Evolutionary conservation across 2,329 filamentous ascomycete genomes (phyloP), one percentile per base, ranked within the genome.

Genomic region (Geoglossum cookeanum): DNA sequence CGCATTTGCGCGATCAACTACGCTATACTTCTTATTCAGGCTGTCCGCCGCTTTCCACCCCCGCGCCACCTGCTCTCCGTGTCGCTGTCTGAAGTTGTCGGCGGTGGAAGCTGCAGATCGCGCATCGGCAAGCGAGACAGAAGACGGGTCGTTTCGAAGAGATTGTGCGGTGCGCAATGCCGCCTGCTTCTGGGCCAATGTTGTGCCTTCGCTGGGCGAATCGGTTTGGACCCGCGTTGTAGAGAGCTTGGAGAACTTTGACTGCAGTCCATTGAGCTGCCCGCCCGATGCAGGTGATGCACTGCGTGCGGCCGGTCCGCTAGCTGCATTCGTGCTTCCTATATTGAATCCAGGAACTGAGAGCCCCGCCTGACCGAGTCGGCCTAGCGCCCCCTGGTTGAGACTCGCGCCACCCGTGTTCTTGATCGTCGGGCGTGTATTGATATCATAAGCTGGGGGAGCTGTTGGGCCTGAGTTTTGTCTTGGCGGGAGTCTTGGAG

Each of bases 281-380:
- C 48, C 37, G 45, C 15, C 22, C 35, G 55, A 22, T 17, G 44
- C 17, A 15, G 59, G 58, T 48, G 60, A 44, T 11, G 62, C 58
- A 8, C 61, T 52, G 52, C 39, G 27, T 55, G 58, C 37, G 57
- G 56, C 51, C 58, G 56, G 60, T 55, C 51, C 63, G 63, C 47
- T 63, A 62, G 32, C 66, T 54, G 65, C 67, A 58, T 61, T 65
- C 62, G 62, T 70, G 52, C 65, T 67, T 3, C 80, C 82, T 60
- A 94, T 94, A 4, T 85, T 85, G 3, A 95, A 73, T 0, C 78
- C 84, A 0, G 88, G 84, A 0, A 95, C 87, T 0, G 83, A 85
- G 4, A 95, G 75, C 0, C 89, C 89, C 0, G 86, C 83, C 42
- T 80, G 77, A 9, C 82, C 79, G 7, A 96, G 74, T 47, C 87